phyloP scores from a whole-genome alignment of 129 eudicot genomes.

The Lonicera japonica region DNA sequence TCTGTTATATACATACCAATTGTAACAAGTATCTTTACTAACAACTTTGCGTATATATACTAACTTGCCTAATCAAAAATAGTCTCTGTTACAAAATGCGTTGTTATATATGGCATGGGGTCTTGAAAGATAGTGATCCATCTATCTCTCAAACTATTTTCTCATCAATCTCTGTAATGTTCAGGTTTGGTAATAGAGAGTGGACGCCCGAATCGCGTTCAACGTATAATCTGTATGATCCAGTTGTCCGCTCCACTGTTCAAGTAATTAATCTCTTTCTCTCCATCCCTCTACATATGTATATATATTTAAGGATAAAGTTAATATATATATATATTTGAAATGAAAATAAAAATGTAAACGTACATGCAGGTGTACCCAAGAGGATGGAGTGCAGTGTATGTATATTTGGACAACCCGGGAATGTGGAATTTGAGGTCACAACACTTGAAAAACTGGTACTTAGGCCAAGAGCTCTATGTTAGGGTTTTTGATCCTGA shows the following conservation, averaged over 20 bases:
- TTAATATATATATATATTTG: neutral
- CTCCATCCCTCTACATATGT: neutral
- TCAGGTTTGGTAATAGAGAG: constrained; percentile 54
- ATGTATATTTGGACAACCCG: constrained; percentile 57
- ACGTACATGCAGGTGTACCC: constrained; percentile 33
- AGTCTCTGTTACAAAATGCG: too few relatives aligned
- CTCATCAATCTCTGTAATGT: neutral
- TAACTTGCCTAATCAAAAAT: too few relatives aligned
- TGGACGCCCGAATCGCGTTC: constrained; percentile 46
- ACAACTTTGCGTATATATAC: too few relatives aligned
- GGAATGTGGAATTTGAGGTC: constrained; percentile 83
- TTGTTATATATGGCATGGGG: too few relatives aligned
- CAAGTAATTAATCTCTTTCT: constrained; percentile 33
- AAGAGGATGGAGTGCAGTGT: constrained; percentile 59
- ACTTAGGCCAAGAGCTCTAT: constrained; percentile 62
- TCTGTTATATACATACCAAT: too few relatives aligned
- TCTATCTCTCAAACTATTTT: neutral
- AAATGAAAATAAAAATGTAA: neutral
- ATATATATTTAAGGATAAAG: neutral
- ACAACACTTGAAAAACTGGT: constrained; percentile 56
- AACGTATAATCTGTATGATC: constrained; percentile 58
- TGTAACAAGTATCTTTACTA: too few relatives aligned
- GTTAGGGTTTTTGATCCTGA: constrained; percentile 58
- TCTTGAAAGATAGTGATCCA: too few relatives aligned
- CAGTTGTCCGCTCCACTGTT: constrained; percentile 70